Evolutionary conservation across 2,329 filamentous ascomycete genomes (phyloP), one percentile per base, ranked within the genome.

Genomic region (Colletotrichum sp.): DNA sequence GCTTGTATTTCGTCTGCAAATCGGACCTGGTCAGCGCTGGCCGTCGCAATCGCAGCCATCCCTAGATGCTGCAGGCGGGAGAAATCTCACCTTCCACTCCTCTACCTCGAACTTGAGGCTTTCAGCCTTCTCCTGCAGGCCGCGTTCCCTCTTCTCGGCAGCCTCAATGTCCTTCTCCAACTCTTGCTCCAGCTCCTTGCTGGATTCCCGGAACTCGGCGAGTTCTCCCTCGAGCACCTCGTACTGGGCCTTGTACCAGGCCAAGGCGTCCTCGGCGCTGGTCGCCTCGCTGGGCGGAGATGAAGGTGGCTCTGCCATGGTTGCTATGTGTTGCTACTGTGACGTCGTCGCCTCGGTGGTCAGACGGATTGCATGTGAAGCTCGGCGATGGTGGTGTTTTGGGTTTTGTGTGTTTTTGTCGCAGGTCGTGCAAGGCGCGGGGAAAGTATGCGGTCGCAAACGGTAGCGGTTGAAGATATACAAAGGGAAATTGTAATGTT

Each of bases 211-310:
- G 84, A 99, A 99, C 82, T 99, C 97, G 78, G 95, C 92, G 77
- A 99, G 92, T 85, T 99, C 97, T 69, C 93, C 89, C 86, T 98
- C 97, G 49, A 99, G 91, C 83, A 95, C 93, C 86, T 98, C 96
- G 87, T 99, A 99, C 85, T 99, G 96, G 70, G 92, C 87, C 89
- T 99, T 99, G 91, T 99, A 99, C 91, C 97, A 98, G 75, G 93
- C 91, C 68, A 99, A 89, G 77, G 96, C 94, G 82, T 97, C 95
- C 82, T 96, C 93, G 66, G 90, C 84, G 71, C 84, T 89, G 71
- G 90, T 85, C 68, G 87, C 85, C 81, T 89, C 90, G 81, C 86
- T 87, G 13, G 91, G 91, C 69, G 92, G 92, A 65, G 92, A 93
- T 8, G 92, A 93, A 8, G 91, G 91, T 79, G 89, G 88, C 81